A percentile compares a stretch with the other conserved stretches of the same genome.
These are phyloP conservation scores for Flaveria robusta DNA, from an alignment of 129 eudicot genomes.

Conservation along the genomic window DNA sequence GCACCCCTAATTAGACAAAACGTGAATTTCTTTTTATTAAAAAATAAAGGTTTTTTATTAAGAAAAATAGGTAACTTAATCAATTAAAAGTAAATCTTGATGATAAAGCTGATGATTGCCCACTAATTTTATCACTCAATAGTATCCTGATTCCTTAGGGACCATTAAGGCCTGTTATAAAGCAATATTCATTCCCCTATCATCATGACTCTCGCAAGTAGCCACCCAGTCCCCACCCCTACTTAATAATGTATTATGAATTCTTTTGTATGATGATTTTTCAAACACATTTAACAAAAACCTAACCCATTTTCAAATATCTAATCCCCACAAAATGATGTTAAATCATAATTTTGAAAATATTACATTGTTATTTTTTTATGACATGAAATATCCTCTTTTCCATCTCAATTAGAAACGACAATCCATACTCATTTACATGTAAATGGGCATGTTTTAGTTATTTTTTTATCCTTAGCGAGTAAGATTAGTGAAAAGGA, in stretches of 20 bases:
- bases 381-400: neutral
- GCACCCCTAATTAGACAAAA: neutral
- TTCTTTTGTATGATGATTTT: neutral
- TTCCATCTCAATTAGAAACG: neutral
- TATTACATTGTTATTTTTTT: neutral
- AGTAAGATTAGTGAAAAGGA: too few relatives aligned
- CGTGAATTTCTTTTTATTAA: neutral
- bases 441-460: too few relatives aligned
- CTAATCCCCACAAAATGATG: neutral
- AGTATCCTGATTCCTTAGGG: constrained; percentile 19
- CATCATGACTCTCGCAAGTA: constrained; percentile 52
- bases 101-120: constrained; percentile 25
- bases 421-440: too few relatives aligned
- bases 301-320: neutral
- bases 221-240: constrained; percentile 11
- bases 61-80: neutral
- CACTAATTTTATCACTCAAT: constrained; percentile 22
- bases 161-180: constrained; percentile 17
- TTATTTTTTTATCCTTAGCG: too few relatives aligned
- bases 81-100: constrained; percentile 26
- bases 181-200: constrained; percentile 33
- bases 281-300: neutral
- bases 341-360: neutral
- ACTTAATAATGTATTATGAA: neutral
- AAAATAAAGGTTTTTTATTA: too few relatives aligned